Base-by-base conservation (phyloP, 1,139 yeast species). In the Yamadazyma sp. region DNA sequence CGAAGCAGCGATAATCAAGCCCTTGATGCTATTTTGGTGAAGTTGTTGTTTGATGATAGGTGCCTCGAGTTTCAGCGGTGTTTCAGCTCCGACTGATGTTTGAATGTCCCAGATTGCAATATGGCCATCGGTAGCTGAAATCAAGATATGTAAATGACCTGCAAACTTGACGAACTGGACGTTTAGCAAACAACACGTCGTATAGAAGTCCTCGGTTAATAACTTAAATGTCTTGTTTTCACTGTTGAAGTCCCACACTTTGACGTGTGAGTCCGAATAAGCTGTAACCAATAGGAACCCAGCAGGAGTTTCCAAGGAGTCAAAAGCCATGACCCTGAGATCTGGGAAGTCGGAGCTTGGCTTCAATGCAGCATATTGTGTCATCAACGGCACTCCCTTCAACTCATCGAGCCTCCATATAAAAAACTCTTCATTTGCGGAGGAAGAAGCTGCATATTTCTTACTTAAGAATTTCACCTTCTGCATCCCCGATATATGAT, bases 401-500 rank as follows among this genome's bases (percentile, higher is more conserved):
- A 56, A 59, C 7, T 61, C 50, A 18, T 62, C 59, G 2, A 87
- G 53, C 45, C 75, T 76, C 98, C 98, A 92, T 7, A 88, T 64
- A 44, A 77, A 76, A 37, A 92, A 75, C 61, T 92, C 98, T 58
- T 92, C 98, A 54, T 94, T 79, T 0, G 96, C 98, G 9, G 95
- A 92, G 1, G 92, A 81, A 46, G 89, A 66, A 26, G 73, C 79
- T 6, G 71, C 57, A 27, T 44, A 62, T 1, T 71, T 63, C 9
- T 73, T 62, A 49, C 63, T 69, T 18, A 87, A 64, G 61, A 91
- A 86, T 43, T 77, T 79, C 12, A 87, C 72, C 35, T 77, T 74
- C 56, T 91, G 98, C 39, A 92, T 63, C 0, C 98, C 98, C 1
- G 97, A 87, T 3, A 88, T 83, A 58, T 92, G 98, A 43, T 79